Conservation (phyloP, 1,139 yeast species). For the Kurtzmaniella natalensis region DNA sequence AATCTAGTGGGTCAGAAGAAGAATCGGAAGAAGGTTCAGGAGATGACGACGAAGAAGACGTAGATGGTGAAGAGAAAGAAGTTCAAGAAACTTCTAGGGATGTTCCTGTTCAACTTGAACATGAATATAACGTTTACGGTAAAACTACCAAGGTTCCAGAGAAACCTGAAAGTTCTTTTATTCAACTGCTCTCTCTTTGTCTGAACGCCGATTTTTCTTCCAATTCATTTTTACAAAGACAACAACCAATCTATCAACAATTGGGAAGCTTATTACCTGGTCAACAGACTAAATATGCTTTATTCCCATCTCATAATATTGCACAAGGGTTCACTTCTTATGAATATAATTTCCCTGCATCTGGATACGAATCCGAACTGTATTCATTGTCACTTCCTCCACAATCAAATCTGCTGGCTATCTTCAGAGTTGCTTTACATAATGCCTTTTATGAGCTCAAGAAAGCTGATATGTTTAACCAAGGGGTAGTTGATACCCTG, state of each 20-base stretch:
- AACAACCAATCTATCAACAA: slow-evolving; percentile 14
- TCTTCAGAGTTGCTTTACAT: slow-evolving; percentile 43
- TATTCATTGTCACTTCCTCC: slow-evolving; percentile 42
- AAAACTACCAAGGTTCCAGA: slow-evolving; percentile 19
- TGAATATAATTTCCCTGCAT: slow-evolving; percentile 44
- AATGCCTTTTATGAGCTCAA: slow-evolving; percentile 34
- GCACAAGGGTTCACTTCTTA: slow-evolving; percentile 28
- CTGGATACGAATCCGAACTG: slow-evolving; percentile 40
- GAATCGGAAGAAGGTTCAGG: slow-evolving; percentile 14
- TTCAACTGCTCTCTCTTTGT: slow-evolving; percentile 33
- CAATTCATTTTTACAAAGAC: slow-evolving; percentile 18
- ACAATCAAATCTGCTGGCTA: slow-evolving; percentile 40
- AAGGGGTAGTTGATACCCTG: slow-evolving; percentile 23
- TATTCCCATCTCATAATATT: slow-evolving; percentile 31
- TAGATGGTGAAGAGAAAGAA: slow-evolving; percentile 9
- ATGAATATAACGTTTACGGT: slow-evolving; percentile 22
- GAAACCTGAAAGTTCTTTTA: slow-evolving; percentile 25
- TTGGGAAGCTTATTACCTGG: slow-evolving; percentile 14
- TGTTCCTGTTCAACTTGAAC: slow-evolving; percentile 5
- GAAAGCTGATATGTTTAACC: slow-evolving; percentile 28
- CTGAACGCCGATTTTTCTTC: slow-evolving; percentile 1
- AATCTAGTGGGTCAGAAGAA: slow-evolving; percentile 15
- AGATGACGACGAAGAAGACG: slow-evolving; percentile 9
- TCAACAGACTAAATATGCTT: slow-evolving; percentile 24
- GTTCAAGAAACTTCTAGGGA: slow-evolving; percentile 7